These are phyloP conservation scores for Saccharomycopsis sp. DNA, from an alignment of 805 yeast genomes.

Conservation along the genomic window DNA sequence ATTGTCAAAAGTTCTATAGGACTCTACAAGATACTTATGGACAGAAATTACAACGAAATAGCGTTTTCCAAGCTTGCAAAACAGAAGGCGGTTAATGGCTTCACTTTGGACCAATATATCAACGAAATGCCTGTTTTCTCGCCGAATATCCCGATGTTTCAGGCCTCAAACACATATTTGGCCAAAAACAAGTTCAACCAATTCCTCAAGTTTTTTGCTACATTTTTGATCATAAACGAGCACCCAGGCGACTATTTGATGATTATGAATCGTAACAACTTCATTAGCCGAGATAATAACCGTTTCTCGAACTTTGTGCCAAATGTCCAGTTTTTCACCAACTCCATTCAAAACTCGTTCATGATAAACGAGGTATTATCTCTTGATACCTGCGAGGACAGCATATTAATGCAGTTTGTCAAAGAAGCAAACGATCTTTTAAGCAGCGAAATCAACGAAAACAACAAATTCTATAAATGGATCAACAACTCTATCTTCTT, in stretches of 20 bases:
- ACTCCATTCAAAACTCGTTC: constrained; percentile 19
- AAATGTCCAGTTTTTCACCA: constrained; percentile 3
- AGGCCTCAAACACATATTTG: not conserved
- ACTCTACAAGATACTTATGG: constrained; percentile 15
- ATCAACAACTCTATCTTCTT: constrained; percentile 22
- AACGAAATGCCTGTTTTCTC: constrained; percentile 15
- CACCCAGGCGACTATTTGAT: constrained; percentile 9
- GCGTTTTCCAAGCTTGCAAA: constrained; percentile 15
- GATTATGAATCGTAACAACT: constrained; percentile 2
- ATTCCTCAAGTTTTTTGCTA: constrained; percentile 3
- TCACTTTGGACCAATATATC: constrained; percentile 12
- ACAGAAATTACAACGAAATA: constrained; percentile 8
- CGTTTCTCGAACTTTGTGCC: constrained; percentile 6
- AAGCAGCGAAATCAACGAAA: constrained; percentile 8
- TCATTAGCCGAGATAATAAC: not conserved
- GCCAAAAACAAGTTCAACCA: constrained; percentile 7
- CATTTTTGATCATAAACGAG: constrained; percentile 4
- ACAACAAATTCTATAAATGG: constrained; percentile 17
- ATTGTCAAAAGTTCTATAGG: constrained; percentile 25
- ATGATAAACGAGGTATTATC: constrained; percentile 23
- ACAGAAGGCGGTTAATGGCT: constrained; percentile 9
- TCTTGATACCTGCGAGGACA: constrained; percentile 24
- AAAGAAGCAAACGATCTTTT: constrained; percentile 16
- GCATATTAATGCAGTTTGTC: constrained; percentile 22
- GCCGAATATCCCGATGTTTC: constrained; percentile 2